Evolutionary conservation across 169 alveolate genomes (phyloP), one percentile per base, ranked within the genome.

Genomic region (Cryptosporidium meleagridis): DNA sequence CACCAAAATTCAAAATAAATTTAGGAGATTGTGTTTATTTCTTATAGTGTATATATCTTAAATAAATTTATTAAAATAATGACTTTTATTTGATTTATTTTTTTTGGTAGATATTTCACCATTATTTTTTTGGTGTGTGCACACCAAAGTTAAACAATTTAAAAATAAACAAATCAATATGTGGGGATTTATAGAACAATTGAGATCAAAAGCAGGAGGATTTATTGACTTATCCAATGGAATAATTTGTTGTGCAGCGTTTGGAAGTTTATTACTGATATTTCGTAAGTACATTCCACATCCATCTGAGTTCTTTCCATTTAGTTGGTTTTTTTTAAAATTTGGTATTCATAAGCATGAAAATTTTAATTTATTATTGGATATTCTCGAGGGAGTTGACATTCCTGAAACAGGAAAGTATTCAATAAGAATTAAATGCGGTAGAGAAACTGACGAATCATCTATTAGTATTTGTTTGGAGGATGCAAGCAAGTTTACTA

Each of bases 281-380:
- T 67, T 80, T 67, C 41, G 89, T 10, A 80, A 80, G 41, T 51
- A 62, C 35, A 35, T 80, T 23, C 89, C 89, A 1, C 89, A 80
- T 65, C 89, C 89, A 9, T 62, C 89, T 26, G 89, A 80, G 33
- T 80, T 80, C 52, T 65, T 65, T 33, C 89, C 89, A 2, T 41
- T 80, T 44, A 45, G 48, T 80, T 80, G 89, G 89, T 61, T 80
- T 23, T 59, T 70, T 35, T 59, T 80, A 44, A 80, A 29, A 44
- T 58, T 80, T 61, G 89, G 89, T 9, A 44, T 59, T 23, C 89
- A 80, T 45, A 59, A 80, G 10, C 89, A 80, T 44, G 89, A 80
- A 62, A 80, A 41, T 37, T 80, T 80, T 21, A 80, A 80, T 41
- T 29, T 80, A n/a, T 16, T 80, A 44, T 58, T 80, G 41, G 89